Conservation (phyloP, 306 rosid species). For the Rubus parviflorus region DNA sequence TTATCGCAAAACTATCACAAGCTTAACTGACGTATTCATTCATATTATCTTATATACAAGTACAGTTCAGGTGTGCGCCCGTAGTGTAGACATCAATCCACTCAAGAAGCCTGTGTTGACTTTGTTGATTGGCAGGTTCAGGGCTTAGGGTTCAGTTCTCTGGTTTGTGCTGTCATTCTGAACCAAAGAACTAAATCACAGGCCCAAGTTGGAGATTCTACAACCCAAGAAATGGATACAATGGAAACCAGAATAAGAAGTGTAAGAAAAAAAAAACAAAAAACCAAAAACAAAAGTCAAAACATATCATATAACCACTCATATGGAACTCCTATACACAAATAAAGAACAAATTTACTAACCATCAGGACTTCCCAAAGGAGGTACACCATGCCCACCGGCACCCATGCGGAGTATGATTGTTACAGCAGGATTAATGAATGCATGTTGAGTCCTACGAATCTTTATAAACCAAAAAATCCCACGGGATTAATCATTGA, state of each 20-base stretch:
- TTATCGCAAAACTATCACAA: too few species aligned
- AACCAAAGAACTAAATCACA: too few species aligned
- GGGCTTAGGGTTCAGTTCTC: too few species aligned
- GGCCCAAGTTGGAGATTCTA: too few species aligned
- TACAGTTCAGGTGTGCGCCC: too few species aligned
- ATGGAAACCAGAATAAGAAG: not conserved
- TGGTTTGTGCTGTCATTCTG: too few species aligned
- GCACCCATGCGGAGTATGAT: slow-evolving; percentile 97
- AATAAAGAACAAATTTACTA: slow-evolving; percentile 41
- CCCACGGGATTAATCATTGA: slow-evolving; percentile 27
- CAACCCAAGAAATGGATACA: too few species aligned
- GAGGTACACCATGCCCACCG: slow-evolving; percentile 99
- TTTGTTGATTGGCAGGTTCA: too few species aligned
- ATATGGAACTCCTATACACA: not conserved
- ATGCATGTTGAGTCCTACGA: slow-evolving; percentile 96
- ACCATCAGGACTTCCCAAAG: slow-evolving; percentile 99
- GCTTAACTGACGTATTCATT: too few species aligned
- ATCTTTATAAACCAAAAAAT: slow-evolving; percentile 50
- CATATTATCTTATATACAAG: too few species aligned
- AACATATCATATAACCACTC: not conserved
- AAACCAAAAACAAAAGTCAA: not conserved
- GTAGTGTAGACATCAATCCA: too few species aligned
- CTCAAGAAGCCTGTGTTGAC: too few species aligned
- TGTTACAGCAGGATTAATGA: slow-evolving; percentile 95
- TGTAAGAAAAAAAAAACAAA: slow-evolving; percentile 9